Percentiles rank a stretch among this genome's conserved stretches.
phyloP scores from a whole-genome alignment of 805 yeast genomes.

The Myxozyma sirexii region DNA sequence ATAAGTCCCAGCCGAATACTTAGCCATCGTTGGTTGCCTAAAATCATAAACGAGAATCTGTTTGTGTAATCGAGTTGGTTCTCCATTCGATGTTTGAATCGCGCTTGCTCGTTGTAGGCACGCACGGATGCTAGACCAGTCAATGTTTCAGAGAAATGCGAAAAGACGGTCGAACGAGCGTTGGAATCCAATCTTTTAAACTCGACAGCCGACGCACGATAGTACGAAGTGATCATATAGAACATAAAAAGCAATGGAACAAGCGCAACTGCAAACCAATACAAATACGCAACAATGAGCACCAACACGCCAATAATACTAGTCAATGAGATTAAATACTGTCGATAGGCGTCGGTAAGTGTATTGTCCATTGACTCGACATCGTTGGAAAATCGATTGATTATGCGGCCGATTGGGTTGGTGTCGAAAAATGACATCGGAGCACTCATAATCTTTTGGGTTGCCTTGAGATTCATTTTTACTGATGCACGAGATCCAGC shows the following conservation, averaged over 20 bases:
- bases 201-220: conserved; percentile 74
- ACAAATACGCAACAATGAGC: conserved; percentile 68
- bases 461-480: conserved; percentile 61
- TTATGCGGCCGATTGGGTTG: conserved; percentile 83
- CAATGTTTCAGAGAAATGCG: conserved; percentile 69
- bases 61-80: conserved; percentile 60
- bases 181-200: conserved; percentile 74
- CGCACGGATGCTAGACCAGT: conserved; percentile 68
- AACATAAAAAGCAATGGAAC: conserved; percentile 58
- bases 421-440: conserved; percentile 85
- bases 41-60: conserved; percentile 63
- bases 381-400: conserved; percentile 86
- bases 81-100: conserved; percentile 55
- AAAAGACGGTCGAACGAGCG: conserved; percentile 68
- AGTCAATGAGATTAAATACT: conserved; percentile 57
- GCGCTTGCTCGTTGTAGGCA: conserved; percentile 52
- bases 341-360: conserved; percentile 66
- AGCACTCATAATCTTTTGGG: conserved; percentile 62
- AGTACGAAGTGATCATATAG: conserved; percentile 53
- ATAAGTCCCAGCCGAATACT: conserved; percentile 61
- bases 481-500: conserved; percentile 58
- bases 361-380: conserved; percentile 83
- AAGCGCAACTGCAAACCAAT: conserved; percentile 71
- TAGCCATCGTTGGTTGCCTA: conserved; percentile 75
- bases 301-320: conserved; percentile 65